These are phyloP conservation scores for Syzygium aqueum DNA, from an alignment of 345 rosid genomes.

Conservation along the genomic window DNA sequence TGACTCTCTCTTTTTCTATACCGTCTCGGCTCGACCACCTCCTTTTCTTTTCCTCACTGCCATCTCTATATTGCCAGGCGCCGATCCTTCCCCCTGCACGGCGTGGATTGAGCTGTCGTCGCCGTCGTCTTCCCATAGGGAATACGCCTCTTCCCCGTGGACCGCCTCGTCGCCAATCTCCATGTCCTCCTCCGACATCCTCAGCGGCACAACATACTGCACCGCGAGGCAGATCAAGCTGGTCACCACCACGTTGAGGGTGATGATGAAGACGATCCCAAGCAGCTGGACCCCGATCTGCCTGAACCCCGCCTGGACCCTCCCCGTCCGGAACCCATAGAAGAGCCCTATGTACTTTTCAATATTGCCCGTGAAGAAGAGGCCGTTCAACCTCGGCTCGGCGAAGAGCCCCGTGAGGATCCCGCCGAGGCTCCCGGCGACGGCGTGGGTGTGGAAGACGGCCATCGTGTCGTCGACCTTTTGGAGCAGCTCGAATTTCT, in stretches of 20 bases:
- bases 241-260: slow-evolving; percentile 16
- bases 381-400: slow-evolving; percentile 17
- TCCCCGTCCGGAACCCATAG: slow-evolving; percentile 21
- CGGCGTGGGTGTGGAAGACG: slow-evolving; percentile 39
- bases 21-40: background rate
- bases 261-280: slow-evolving; percentile 11
- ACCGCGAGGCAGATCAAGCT: slow-evolving; percentile 26
- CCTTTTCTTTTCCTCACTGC: background rate
- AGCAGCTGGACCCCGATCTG: slow-evolving; percentile 34
- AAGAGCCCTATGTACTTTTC: slow-evolving; percentile 21
- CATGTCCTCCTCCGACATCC: slow-evolving; percentile 41
- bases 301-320: slow-evolving; percentile 8
- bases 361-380: background rate
- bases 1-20: background rate
- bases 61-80: background rate
- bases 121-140: slow-evolving; percentile 26
- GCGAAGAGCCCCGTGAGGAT: slow-evolving; percentile 33
- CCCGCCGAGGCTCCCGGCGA: slow-evolving; percentile 40
- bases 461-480: slow-evolving; percentile 49
- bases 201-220: slow-evolving; percentile 16
- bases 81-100: background rate
- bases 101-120: background rate
- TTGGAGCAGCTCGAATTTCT: slow-evolving; percentile 23
- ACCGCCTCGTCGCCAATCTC: slow-evolving; percentile 34
- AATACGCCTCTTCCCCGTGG: slow-evolving; percentile 38